These are phyloP conservation scores for Stagonosporopsis chrysanthemi DNA, from an alignment of 2,329 filamentous ascomycete species.

Conservation along the genomic window DNA sequence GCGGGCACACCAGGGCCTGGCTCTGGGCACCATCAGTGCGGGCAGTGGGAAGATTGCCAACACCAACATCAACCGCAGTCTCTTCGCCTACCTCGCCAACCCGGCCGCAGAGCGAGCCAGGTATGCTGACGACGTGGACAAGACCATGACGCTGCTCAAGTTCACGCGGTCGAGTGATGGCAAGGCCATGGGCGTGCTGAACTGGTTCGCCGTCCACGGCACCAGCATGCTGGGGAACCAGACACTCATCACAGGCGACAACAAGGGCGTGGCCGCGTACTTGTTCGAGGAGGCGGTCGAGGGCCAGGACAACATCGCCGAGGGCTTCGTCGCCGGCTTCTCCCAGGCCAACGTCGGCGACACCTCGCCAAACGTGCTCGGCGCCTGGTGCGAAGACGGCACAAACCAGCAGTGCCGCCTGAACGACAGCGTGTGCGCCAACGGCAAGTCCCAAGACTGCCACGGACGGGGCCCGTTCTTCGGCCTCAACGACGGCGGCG, in stretches of 20 bases:
- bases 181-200: slow-evolving; percentile 81
- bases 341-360: slow-evolving; percentile 92
- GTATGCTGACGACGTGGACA: slow-evolving; percentile 75
- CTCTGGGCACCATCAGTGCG: slow-evolving; percentile 73
- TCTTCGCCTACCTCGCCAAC: slow-evolving; percentile 88
- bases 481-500: slow-evolving; percentile 67
- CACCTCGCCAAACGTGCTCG: slow-evolving; percentile 85
- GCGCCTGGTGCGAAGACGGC: slow-evolving; percentile 89
- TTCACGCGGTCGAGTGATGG: slow-evolving; percentile 77
- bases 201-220: slow-evolving; percentile 92
- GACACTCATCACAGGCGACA: slow-evolving; percentile 90
- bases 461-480: slow-evolving; percentile 78
- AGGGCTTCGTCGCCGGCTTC: slow-evolving; percentile 86
- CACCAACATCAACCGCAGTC: slow-evolving; percentile 87
- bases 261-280: slow-evolving; percentile 91
- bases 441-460: slow-evolving; percentile 71
- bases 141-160: slow-evolving; percentile 78
- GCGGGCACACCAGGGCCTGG: slow-evolving; percentile 76
- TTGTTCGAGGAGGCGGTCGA: slow-evolving; percentile 76
- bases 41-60: slow-evolving; percentile 74
- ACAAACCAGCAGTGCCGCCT: slow-evolving; percentile 72
- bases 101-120: slow-evolving; percentile 74
- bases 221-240: slow-evolving; percentile 93
- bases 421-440: slow-evolving; percentile 83
- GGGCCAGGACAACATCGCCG: slow-evolving; percentile 56